phyloP scores from a whole-genome alignment of 1,139 yeast genomes.

The Pichia sp. region DNA sequence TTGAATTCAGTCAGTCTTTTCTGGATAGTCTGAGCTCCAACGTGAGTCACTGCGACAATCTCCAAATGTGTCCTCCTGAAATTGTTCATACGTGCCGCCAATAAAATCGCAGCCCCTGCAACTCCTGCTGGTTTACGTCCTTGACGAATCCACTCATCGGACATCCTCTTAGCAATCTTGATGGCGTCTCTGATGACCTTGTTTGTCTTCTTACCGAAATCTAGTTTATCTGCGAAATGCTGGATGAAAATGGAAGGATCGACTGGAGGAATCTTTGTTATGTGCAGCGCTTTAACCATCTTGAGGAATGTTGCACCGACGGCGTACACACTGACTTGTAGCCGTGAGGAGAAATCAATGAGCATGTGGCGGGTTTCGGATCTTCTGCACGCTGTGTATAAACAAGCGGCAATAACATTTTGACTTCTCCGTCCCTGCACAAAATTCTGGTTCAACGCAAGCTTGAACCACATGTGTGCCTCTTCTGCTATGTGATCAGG shows the following conservation, averaged over 20 bases:
- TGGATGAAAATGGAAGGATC: conserved; percentile 93
- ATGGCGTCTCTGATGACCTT: conserved; percentile 85
- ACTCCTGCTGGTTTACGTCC: conserved; percentile 98
- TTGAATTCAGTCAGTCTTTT: conserved; percentile 85
- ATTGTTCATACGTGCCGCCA: conserved; percentile 96
- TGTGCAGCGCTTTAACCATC: conserved; percentile 77
- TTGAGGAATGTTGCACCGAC: conserved; percentile 93
- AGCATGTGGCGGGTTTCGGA: conserved; percentile 91
- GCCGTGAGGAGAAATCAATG: conserved; percentile 85
- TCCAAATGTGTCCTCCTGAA: conserved; percentile 89
- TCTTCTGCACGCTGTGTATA: conserved; percentile 89
- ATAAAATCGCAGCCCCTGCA: conserved; percentile 90
- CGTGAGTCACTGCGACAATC: conserved; percentile 91
- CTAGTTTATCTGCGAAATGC: conserved; percentile 84
- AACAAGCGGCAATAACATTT: conserved; percentile 90
- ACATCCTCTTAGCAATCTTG: conserved; percentile 83
- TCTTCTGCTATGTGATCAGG: conserved; percentile 83
- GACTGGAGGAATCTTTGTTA: conserved; percentile 74
- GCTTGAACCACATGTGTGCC: conserved; percentile 82
- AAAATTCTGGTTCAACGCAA: conserved; percentile 81
- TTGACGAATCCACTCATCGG: conserved; percentile 91
- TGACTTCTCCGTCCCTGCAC: conserved; percentile 95
- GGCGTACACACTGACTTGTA: conserved; percentile 88
- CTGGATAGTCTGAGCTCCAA: conserved; percentile 91
- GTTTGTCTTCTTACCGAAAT: conserved; percentile 66